These are phyloP conservation scores for Hirsutella minnesotensis DNA, from an alignment of 2,329 filamentous ascomycete species.

Conservation along the genomic window DNA sequence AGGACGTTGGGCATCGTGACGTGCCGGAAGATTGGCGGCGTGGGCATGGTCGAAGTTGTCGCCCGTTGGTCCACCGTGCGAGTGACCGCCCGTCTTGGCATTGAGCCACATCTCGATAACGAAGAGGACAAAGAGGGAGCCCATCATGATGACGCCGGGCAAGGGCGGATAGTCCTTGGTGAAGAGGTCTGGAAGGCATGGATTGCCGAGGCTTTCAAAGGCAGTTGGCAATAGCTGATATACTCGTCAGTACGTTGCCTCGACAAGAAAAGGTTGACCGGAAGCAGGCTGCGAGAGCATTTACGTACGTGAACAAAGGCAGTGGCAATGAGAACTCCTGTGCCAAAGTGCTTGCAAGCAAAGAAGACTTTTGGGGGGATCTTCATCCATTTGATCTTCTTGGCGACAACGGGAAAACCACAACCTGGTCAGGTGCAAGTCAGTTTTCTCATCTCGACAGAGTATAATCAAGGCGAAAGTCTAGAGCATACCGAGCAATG, in stretches of 20 bases:
- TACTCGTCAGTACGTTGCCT: conserved; percentile 2
- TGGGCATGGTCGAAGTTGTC: not conserved
- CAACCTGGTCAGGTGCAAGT: conserved; percentile 19
- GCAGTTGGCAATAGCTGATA: conserved; percentile 44
- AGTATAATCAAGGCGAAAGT: not conserved
- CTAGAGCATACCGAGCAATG: conserved; percentile 11
- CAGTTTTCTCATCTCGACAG: not conserved
- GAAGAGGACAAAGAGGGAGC: conserved; percentile 47
- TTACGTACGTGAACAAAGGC: conserved; percentile 60
- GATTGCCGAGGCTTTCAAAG: conserved; percentile 38
- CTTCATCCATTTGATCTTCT: conserved; percentile 46
- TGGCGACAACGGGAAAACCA: conserved; percentile 39
- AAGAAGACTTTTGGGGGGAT: conserved; percentile 46
- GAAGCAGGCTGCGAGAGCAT: too few species aligned
- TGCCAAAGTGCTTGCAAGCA: conserved; percentile 55
- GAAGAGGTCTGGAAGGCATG: conserved; percentile 48
- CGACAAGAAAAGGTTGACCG: rapidly evolving
- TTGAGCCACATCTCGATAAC: conserved; percentile 51
- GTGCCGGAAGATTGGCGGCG: not conserved
- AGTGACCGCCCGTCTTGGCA: conserved; percentile 44
- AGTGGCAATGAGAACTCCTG: conserved; percentile 60
- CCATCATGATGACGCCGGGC: conserved; percentile 56
- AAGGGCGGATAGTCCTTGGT: conserved; percentile 47
- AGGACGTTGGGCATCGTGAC: not conserved
- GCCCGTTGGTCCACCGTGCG: conserved; percentile 44